Conservation (phyloP, 345 rosid species). For the Noccaea caerulescens region DNA sequence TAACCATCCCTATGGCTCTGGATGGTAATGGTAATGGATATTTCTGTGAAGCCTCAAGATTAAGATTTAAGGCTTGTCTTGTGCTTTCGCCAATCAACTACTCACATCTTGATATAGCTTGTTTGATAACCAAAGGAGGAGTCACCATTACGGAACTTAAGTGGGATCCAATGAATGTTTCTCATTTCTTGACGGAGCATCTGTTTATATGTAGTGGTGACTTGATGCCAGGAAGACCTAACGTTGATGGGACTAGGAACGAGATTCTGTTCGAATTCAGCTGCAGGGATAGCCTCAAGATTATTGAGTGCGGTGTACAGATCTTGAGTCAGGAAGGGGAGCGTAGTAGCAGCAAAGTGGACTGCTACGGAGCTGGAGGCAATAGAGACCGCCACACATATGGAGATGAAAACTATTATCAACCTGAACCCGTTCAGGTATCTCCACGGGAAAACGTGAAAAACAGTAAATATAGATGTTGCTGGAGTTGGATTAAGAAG, state of each 20-base stretch:
- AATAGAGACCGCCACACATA: not conserved
- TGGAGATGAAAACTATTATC: too few relatives aligned
- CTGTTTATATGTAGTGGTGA: slow-evolving; percentile 11
- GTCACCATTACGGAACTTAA: not conserved
- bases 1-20: not conserved
- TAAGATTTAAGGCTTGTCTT: not conserved
- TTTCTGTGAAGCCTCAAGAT: not conserved
- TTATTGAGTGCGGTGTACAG: slow-evolving; percentile 28
- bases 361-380: not conserved
- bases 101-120: not conserved
- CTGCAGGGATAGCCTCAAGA: not conserved
- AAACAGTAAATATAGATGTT: too few relatives aligned
- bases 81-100: not conserved
- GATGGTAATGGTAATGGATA: too few relatives aligned
- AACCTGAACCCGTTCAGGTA: too few relatives aligned
- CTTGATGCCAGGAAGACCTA: not conserved
- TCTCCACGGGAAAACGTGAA: too few relatives aligned
- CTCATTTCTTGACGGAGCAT: slow-evolving; percentile 1
- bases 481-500: too few relatives aligned
- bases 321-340: slow-evolving; percentile 4
- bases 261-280: slow-evolving; percentile 1
- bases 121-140: not conserved
- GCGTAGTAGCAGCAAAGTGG: not conserved
- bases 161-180: not conserved
- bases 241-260: not conserved